Base-by-base conservation (phyloP, 768 basidiomycete species). In the Boletus pseudopeckii region DNA sequence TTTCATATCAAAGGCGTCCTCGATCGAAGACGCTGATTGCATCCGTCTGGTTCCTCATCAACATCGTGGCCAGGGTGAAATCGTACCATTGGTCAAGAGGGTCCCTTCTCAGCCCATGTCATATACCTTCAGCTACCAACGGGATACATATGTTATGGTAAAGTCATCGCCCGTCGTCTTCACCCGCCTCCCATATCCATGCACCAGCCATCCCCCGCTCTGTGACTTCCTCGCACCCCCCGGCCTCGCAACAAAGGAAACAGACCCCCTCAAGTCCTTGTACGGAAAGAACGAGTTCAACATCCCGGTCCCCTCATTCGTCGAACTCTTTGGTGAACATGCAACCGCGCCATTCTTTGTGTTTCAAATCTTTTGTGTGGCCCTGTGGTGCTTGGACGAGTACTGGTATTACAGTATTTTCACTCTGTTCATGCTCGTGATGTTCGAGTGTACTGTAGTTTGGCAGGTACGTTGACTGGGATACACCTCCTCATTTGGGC, bases 391-490 rank as follows among this genome's bases (percentile, higher is more conserved):
- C 67, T 72, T 99, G 63, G 97, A 99, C 64, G 97, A 98, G 69
- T 99, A 98, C 70, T 98, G 94, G 95, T 98, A 97, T 70, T 99
- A 98, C 77, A 89, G 90, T 52, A 71, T 99, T 38, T 99, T 99
- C 75, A 98, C 97, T 2, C 78, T 95, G 24, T 98, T 99, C 81
- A 99, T 99, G 97, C 79, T 99, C 34, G 75, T 99, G 44, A 88
- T 97, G 58, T 99, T 99, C 67, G 97, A 99, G 73, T 98, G 95
- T 73, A 98, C 97, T 1, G 94, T 97, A 22, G 96, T 98, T 30
- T 98, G 90, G 85, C 97, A 98, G 86, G 93, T 91, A 59, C 46
- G 85, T 71, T 28, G 17, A 54, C 34, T 5, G 5, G 2, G 14
- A 47, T 7, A 1, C 13, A 0, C 15, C 17, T 30, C 28, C 7